phyloP scores from a whole-genome alignment of 75 land plant genomes.

The Pinus albicaulis region DNA sequence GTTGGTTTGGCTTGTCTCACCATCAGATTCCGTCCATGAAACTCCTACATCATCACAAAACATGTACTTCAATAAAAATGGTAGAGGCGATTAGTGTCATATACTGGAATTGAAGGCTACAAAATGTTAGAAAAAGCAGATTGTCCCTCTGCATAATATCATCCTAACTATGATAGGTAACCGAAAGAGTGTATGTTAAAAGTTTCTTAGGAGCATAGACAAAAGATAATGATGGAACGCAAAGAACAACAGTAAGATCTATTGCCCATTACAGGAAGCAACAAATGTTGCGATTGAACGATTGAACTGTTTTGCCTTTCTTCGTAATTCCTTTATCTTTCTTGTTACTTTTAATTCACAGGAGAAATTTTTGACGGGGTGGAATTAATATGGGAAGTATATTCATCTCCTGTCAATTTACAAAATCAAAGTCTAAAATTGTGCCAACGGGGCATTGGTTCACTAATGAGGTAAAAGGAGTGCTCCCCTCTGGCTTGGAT shows the following conservation, averaged over 20 bases:
- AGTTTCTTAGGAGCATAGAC: background rate
- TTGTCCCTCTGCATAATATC: background rate
- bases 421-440: background rate
- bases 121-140: background rate
- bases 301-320: background rate
- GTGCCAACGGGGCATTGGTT: too few relatives aligned
- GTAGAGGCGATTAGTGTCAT: background rate
- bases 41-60: constrained; percentile 6
- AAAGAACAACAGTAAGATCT: background rate
- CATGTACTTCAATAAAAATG: background rate
- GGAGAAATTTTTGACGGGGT: background rate
- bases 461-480: too few relatives aligned
- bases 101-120: background rate
- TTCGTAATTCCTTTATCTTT: background rate
- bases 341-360: background rate
- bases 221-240: background rate
- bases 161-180: background rate
- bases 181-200: background rate
- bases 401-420: background rate
- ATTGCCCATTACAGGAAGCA: background rate
- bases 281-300: background rate
- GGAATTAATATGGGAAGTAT: background rate
- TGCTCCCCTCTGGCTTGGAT: too few relatives aligned
- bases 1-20: constrained; percentile 10
- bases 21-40: constrained; percentile 15